Evolutionary conservation across 805 yeast species (phyloP).

Genomic region (Zygosaccharomyces siamensis): DNA sequence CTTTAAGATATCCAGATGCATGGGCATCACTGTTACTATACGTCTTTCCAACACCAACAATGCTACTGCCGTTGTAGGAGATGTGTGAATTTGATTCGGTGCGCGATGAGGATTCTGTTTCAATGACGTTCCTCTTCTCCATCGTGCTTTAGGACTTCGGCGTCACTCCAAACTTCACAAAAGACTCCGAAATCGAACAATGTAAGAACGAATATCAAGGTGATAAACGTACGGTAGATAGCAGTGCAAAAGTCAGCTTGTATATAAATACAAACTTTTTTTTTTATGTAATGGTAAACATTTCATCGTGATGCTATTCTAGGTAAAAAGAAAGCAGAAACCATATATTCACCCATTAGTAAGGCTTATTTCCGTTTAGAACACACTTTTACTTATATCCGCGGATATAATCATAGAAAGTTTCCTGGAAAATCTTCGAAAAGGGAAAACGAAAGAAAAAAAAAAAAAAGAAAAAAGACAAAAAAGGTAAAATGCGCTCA

Average conservation of each 20-base stretch:
- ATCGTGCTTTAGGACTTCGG: neutral
- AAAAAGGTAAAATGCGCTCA: neutral
- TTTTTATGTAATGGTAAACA: too few relatives aligned
- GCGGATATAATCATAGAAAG: neutral
- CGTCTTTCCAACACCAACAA: neutral
- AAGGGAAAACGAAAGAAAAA: too few relatives aligned
- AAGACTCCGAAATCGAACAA: too few relatives aligned
- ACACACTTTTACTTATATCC: neutral
- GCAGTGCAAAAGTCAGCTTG: too few relatives aligned
- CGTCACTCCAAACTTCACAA: too few relatives aligned
- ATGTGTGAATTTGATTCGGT: neutral
- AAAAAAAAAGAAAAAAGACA: too few relatives aligned
- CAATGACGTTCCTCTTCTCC: neutral
- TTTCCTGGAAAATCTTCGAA: neutral
- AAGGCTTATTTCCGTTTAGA: neutral
- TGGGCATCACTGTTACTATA: neutral
- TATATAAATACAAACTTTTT: too few relatives aligned
- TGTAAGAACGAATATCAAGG: too few relatives aligned
- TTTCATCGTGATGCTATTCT: too few relatives aligned
- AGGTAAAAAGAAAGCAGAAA: neutral
- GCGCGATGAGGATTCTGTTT: neutral
- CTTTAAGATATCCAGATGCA: neutral
- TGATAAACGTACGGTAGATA: too few relatives aligned
- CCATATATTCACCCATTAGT: too few relatives aligned
- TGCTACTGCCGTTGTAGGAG: neutral